Evolutionary conservation across 495 filamentous ascomycete species (phyloP).

Genomic region (Cladorrhinum samala): DNA sequence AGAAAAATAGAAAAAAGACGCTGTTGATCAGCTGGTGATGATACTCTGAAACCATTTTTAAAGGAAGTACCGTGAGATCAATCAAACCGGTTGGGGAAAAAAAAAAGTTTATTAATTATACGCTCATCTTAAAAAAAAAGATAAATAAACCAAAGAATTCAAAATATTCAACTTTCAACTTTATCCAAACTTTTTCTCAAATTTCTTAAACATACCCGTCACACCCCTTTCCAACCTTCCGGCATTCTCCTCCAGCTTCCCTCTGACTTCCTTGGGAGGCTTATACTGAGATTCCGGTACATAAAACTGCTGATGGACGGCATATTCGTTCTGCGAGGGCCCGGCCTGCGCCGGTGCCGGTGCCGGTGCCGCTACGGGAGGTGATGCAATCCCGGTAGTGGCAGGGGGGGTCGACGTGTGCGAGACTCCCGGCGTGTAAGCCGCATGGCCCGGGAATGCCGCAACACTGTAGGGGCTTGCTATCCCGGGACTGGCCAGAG

Average conservation of each 20-base stretch:
- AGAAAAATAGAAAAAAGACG: too few species aligned
- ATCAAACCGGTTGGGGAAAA: too few species aligned
- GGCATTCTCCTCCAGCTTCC: conserved; percentile 64
- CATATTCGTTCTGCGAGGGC: conserved; percentile 44
- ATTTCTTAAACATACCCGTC: conserved; percentile 74
- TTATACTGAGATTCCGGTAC: conserved; percentile 57
- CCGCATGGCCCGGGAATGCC: conserved; percentile 27
- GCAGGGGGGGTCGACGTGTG: conserved; percentile 27
- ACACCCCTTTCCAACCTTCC: conserved; percentile 69
- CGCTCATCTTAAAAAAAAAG: neutral
- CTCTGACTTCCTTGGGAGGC: conserved; percentile 44
- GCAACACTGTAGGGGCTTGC: conserved; percentile 34
- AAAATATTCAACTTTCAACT: neutral
- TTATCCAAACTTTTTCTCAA: conserved; percentile 75
- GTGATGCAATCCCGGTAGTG: neutral
- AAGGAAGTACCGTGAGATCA: too few species aligned
- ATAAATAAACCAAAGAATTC: neutral
- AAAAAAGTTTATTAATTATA: too few species aligned
- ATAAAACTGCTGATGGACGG: conserved; percentile 72
- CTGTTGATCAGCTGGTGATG: too few species aligned
- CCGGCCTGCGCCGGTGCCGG: conserved; percentile 1
- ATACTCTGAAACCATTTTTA: too few species aligned
- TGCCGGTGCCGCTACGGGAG: neutral
- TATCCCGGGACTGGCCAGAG: conserved; percentile 22
- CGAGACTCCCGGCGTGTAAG: conserved; percentile 28